These are phyloP conservation scores for Emergomyces orientalis DNA, from an alignment of 2,329 filamentous ascomycete genomes.

Conservation along the genomic window DNA sequence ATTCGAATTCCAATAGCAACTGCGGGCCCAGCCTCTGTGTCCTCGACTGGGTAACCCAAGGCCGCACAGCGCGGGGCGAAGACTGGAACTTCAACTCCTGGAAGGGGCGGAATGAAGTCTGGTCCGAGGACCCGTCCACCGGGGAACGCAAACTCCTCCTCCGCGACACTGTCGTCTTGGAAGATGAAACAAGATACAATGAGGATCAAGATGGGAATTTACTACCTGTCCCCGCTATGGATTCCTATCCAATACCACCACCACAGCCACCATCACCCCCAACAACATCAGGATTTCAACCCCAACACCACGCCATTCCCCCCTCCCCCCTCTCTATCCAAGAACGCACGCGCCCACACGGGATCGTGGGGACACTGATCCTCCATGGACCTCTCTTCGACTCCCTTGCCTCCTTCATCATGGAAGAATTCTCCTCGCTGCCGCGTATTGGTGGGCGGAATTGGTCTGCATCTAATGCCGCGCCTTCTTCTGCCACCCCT, in stretches of 20 bases:
- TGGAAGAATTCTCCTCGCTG: constrained; percentile 65
- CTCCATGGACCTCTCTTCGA: constrained; percentile 64
- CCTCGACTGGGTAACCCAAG: constrained; percentile 90
- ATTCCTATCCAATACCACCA: not conserved
- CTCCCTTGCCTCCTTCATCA: constrained; percentile 60
- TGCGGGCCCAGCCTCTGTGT: constrained; percentile 56
- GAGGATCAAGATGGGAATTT: not conserved
- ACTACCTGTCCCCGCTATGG: not conserved
- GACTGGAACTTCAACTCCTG: constrained; percentile 76
- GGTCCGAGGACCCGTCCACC: constrained; percentile 29
- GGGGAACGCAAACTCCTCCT: constrained; percentile 56
- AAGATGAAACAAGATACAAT: constrained; percentile 37
- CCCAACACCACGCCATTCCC: not conserved
- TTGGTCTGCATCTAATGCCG: constrained; percentile 43
- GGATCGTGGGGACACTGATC: constrained; percentile 76
- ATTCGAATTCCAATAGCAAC: constrained; percentile 16
- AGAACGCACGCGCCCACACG: constrained; percentile 62
- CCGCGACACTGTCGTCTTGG: constrained; percentile 74
- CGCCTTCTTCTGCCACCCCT: constrained; percentile 15
- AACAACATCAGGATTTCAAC: constrained; percentile 8
- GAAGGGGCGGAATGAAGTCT: constrained; percentile 78
- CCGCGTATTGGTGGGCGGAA: constrained; percentile 76
- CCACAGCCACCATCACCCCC: not conserved
- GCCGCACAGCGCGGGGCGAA: constrained; percentile 74
- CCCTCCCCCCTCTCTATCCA: constrained; percentile 20